Evolutionary conservation across 163 green algal species (phyloP), one percentile per base, ranked within the genome.

Genomic region (Volvox carteri): DNA sequence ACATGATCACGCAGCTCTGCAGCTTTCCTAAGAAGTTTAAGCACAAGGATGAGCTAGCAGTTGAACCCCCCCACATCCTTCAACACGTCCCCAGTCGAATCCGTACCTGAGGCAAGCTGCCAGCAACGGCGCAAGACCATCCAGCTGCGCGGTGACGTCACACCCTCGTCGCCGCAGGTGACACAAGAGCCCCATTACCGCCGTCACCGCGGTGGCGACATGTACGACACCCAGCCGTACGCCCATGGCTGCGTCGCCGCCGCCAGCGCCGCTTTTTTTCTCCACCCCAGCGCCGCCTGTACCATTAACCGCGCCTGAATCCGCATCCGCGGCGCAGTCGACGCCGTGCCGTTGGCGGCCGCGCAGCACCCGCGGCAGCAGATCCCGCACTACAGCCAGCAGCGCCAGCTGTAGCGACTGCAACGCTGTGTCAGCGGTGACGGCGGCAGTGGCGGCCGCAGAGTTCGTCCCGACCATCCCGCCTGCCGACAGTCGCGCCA

Each of bases 41-140:
- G n/a, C n/a, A n/a, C n/a, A n/a, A n/a, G n/a, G n/a, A n/a, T n/a
- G n/a, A n/a, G n/a, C n/a, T n/a, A n/a, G n/a, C n/a, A n/a, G n/a
- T n/a, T n/a, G n/a, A n/a, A n/a, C n/a, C n/a, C n/a, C n/a, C n/a
- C n/a, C n/a, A n/a, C n/a, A n/a, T n/a, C n/a, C n/a, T n/a, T n/a
- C n/a, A n/a, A n/a, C n/a, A n/a, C n/a, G n/a, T n/a, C n/a, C n/a
- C n/a, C n/a, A n/a, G n/a, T n/a, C n/a, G n/a, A n/a, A n/a, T 8
- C 4, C 25, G 6, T 18, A 87, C 80, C 62, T 78, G 14, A 88
- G 67, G 68, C 83, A 88, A 16, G 46, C 83, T 12, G 16, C 83
- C 83, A 88, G 83, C 48, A 88, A 37, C 68, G 50, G 48, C 5
- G 83, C 52, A 23, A 81, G 8, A 4, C 7, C 12, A 52, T 73